Evolutionary conservation across 2,329 filamentous ascomycete genomes (phyloP).

Genomic region (Fusarium illudens): DNA sequence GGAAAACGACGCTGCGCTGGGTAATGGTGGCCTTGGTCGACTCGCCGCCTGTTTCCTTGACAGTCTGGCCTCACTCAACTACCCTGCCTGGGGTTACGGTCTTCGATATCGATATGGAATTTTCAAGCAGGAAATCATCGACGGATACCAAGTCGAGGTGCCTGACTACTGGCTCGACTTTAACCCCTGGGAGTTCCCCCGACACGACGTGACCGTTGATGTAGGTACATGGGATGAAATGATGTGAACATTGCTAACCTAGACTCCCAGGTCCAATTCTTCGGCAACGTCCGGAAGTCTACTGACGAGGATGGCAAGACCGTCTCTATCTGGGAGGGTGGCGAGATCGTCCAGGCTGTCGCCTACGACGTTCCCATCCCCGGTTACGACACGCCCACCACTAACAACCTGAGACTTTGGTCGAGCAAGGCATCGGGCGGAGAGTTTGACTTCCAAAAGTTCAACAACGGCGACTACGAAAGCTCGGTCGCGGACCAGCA

Average conservation of each 20-base stretch:
- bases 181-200: slow-evolving; percentile 98
- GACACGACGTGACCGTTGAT: slow-evolving; percentile 94
- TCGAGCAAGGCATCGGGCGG: slow-evolving; percentile 96
- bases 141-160: slow-evolving; percentile 97
- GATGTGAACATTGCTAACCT: slow-evolving; percentile 8
- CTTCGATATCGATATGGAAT: slow-evolving; percentile 96
- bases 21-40: slow-evolving; percentile 94
- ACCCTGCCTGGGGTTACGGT: slow-evolving; percentile 96
- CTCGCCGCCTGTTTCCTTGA: slow-evolving; percentile 97
- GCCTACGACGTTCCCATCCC: slow-evolving; percentile 95
- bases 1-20: slow-evolving; percentile 94
- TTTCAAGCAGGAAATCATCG: slow-evolving; percentile 99
- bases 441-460: slow-evolving; percentile 99
- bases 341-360: slow-evolving; percentile 89
- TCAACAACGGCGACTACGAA: slow-evolving; percentile 98
- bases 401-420: slow-evolving; percentile 97
- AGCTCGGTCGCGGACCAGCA: slow-evolving; percentile 98
- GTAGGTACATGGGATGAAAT: slow-evolving; percentile 52
- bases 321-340: slow-evolving; percentile 84
- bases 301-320: slow-evolving; percentile 79
- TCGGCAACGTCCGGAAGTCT: slow-evolving; percentile 81
- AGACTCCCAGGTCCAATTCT: slow-evolving; percentile 81
- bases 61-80: slow-evolving; percentile 93
- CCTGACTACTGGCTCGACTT: slow-evolving; percentile 99
- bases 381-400: slow-evolving; percentile 87